phyloP scores from a whole-genome alignment of 139 green algal species.

The Micractinium conductrix region DNA sequence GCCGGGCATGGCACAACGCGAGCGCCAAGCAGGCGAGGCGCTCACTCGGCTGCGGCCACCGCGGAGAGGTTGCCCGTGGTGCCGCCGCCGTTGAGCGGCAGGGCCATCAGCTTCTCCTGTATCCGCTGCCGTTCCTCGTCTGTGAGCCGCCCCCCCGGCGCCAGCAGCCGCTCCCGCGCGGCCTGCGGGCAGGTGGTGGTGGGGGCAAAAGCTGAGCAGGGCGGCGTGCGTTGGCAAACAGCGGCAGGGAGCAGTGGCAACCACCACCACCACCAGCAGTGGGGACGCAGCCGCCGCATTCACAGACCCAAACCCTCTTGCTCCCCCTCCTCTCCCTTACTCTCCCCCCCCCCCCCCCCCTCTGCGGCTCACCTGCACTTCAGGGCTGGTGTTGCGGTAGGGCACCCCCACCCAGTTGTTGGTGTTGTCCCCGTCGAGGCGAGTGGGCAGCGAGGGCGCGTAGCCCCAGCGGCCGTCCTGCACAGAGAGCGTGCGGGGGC shows the following conservation, averaged over 20 bases:
- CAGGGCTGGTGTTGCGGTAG: not conserved
- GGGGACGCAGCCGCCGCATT: too few relatives aligned
- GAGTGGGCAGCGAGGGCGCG: conserved; percentile 75
- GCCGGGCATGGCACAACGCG: too few relatives aligned
- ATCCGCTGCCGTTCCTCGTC: conserved; percentile 47
- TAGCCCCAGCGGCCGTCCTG: conserved; percentile 86
- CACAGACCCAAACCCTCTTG: too few relatives aligned
- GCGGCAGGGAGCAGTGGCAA: too few relatives aligned
- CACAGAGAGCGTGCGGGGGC: too few relatives aligned
- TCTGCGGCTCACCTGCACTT: conserved; percentile 2
- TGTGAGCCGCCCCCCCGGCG: conserved; percentile 46
- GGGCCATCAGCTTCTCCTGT: not conserved
- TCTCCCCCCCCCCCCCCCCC: too few relatives aligned
- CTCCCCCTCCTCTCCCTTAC: too few relatives aligned
- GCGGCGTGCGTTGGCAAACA: too few relatives aligned
- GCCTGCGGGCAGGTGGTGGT: not conserved
- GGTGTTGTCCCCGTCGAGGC: conserved; percentile 72
- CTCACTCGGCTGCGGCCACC: not conserved
- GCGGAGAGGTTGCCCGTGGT: conserved; percentile 24
- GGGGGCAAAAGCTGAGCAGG: too few relatives aligned
- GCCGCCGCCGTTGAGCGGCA: not conserved
- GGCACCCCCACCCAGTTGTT: conserved; percentile 72
- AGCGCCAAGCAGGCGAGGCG: too few relatives aligned
- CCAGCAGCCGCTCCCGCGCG: conserved; percentile 54
- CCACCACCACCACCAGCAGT: too few relatives aligned